Percentiles rank a stretch among this genome's conserved stretches.
These are phyloP conservation scores for Corymbia calophylla DNA, from an alignment of 441 rosid species.

Conservation along the genomic window DNA sequence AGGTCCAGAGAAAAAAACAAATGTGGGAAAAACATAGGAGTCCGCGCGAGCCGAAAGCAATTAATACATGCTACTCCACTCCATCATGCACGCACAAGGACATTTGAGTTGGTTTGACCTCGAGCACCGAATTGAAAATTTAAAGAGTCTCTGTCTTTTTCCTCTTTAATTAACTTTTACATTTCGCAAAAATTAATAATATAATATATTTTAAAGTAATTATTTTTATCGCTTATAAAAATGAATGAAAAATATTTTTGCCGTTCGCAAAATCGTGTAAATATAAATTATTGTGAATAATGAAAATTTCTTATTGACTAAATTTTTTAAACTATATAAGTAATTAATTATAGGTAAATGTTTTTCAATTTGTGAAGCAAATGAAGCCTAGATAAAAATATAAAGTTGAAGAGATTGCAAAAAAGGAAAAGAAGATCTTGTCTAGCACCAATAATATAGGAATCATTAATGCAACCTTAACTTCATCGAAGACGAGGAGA, in stretches of 20 bases:
- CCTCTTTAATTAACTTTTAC: too few species aligned
- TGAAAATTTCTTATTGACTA: too few species aligned
- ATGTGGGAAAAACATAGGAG: rapidly evolving
- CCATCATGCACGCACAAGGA: rapidly evolving
- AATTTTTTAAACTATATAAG: too few species aligned
- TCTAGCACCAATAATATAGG: background rate
- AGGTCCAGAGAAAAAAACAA: too few species aligned
- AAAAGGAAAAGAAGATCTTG: background rate
- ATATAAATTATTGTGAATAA: too few species aligned
- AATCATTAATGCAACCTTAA: background rate
- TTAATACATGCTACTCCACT: background rate
- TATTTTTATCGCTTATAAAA: too few species aligned
- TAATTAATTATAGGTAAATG: too few species aligned
- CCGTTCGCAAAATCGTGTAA: too few species aligned
- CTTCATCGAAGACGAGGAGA: background rate
- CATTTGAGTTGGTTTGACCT: background rate
- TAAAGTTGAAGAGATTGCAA: rapidly evolving
- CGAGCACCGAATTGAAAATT: rapidly evolving
- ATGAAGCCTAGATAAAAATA: rapidly evolving
- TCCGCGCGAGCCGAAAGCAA: background rate
- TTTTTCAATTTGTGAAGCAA: rapidly evolving
- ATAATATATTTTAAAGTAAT: too few species aligned
- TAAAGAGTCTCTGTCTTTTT: background rate
- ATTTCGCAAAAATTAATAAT: too few species aligned
- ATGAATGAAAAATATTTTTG: too few species aligned